A percentile compares a stretch with the other conserved stretches of the same genome.
These are phyloP conservation scores for Setaria italica DNA, from an alignment of 202 grass and related monocot genomes.

Conservation along the genomic window DNA sequence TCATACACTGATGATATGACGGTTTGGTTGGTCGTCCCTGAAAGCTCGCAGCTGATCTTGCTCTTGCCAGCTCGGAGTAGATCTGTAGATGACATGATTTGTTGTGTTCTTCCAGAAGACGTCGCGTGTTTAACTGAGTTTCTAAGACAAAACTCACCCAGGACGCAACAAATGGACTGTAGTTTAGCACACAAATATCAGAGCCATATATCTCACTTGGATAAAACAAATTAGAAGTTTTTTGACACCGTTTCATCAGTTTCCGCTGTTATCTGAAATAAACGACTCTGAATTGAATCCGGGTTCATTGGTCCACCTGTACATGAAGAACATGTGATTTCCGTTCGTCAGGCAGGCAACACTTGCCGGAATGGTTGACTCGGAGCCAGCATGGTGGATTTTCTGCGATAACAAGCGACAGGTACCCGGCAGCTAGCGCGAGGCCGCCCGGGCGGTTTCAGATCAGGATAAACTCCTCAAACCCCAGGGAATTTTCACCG, in stretches of 20 bases:
- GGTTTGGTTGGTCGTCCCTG: slow-evolving; percentile 9
- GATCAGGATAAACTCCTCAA: slow-evolving; percentile 23
- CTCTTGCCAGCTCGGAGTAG: not conserved
- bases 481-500: slow-evolving; percentile 29
- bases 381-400: slow-evolving; percentile 16
- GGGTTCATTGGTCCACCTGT: slow-evolving; percentile 12
- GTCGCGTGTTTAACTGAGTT: not conserved
- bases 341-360: slow-evolving; percentile 37
- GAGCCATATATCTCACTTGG: too few relatives aligned
- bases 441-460: not conserved
- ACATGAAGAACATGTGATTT: slow-evolving; percentile 43
- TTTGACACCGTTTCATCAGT: not conserved
- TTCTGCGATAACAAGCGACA: slow-evolving; percentile 49
- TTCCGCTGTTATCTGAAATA: not conserved
- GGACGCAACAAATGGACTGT: not conserved
- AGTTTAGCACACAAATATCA: not conserved
- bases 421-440: not conserved
- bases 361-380: slow-evolving; percentile 57
- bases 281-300: slow-evolving; percentile 3
- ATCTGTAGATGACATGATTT: not conserved
- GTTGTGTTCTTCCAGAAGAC: not conserved
- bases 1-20: slow-evolving; percentile 26
- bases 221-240: not conserved
- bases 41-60: not conserved
- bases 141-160: not conserved